A percentile compares a stretch with the other conserved stretches of the same genome.
Conservation (phyloP, 371 early-diverging fungal species). For the Saksenaea oblongispora region DNA sequence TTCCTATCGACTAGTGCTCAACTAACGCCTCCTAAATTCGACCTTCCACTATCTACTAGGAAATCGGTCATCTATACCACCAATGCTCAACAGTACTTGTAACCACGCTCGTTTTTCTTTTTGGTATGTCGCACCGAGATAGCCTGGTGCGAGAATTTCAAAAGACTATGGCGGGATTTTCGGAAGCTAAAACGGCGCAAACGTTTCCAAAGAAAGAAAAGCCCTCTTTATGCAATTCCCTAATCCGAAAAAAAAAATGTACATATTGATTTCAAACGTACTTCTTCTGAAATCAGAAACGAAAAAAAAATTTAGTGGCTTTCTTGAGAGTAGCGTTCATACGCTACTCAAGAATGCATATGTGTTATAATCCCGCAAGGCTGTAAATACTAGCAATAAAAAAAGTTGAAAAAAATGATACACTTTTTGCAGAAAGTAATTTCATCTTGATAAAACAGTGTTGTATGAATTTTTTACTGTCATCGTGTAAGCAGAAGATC, state of each 20-base stretch:
- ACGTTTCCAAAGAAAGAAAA: neutral
- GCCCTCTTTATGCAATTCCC: neutral
- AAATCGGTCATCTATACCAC: neutral
- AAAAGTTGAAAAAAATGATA: neutral
- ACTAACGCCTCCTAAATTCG: neutral
- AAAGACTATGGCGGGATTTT: constrained; percentile 6
- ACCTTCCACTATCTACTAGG: neutral
- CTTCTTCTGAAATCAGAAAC: neutral
- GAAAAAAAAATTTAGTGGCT: no score
- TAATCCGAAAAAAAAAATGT: constrained; percentile 1
- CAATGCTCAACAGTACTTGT: neutral
- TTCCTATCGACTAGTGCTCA: neutral
- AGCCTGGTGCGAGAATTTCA: constrained; percentile 5
- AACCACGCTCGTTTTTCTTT: neutral
- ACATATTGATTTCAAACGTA: neutral
- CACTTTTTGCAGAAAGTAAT: neutral
- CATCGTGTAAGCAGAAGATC: no score
- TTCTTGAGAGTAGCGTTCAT: no score
- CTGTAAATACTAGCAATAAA: neutral
- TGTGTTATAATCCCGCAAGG: neutral
- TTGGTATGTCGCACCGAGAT: constrained; percentile 2
- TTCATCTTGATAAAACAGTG: no score
- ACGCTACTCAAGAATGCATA: no score
- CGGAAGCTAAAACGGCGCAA: constrained; percentile 3
- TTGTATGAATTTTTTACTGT: no score